phyloP scores from a whole-genome alignment of 345 rosid genomes.

The Melaleuca quinquenervia region DNA sequence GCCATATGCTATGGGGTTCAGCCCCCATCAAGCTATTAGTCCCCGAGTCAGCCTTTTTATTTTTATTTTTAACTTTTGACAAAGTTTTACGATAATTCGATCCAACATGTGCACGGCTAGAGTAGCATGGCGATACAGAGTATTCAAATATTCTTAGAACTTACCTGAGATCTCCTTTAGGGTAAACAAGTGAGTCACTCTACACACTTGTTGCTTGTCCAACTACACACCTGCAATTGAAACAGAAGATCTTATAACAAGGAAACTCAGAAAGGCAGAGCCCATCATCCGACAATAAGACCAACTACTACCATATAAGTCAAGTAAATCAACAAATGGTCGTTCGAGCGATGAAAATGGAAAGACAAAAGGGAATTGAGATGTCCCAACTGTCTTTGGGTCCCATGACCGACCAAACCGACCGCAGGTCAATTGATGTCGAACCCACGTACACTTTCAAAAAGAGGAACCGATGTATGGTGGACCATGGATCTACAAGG shows the following conservation, averaged over 20 bases:
- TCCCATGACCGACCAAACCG: not conserved
- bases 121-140: not conserved
- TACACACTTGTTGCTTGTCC: not conserved
- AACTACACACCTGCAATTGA: not conserved
- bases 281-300: not conserved
- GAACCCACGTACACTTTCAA: not conserved
- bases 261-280: not conserved
- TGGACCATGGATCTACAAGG: not conserved
- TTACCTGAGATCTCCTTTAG: not conserved
- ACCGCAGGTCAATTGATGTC: not conserved
- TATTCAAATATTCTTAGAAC: not conserved
- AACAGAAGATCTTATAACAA: not conserved
- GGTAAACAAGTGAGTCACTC: not conserved
- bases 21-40: not conserved
- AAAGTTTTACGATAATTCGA: not conserved
- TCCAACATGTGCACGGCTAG: not conserved
- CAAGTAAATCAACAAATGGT: not conserved
- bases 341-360: not conserved
- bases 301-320: not conserved
- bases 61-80: not conserved
- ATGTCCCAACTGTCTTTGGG: not conserved
- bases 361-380: not conserved
- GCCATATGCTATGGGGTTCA: not conserved
- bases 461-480: not conserved
- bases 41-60: not conserved